These are phyloP conservation scores for Arthonia radiata DNA, from an alignment of 495 filamentous ascomycete genomes.

Conservation along the genomic window DNA sequence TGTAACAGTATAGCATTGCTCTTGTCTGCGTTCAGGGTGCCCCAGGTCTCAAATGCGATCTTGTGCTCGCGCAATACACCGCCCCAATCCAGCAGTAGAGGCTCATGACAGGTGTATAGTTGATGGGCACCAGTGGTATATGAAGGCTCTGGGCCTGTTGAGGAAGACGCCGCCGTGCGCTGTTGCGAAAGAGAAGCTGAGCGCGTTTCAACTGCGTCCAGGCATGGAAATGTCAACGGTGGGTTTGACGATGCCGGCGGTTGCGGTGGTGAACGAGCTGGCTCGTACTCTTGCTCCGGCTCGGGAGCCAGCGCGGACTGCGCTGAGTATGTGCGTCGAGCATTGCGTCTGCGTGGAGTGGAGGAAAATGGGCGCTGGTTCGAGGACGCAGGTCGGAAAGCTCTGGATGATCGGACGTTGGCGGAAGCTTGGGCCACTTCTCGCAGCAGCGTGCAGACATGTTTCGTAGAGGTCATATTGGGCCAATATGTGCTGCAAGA, in stretches of 20 bases:
- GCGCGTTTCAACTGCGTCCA: slow-evolving; percentile 70
- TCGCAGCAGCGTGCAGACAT: too few relatives aligned
- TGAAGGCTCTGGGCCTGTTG: slow-evolving; percentile 84
- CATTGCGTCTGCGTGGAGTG: too few relatives aligned
- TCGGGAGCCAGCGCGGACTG: too few relatives aligned
- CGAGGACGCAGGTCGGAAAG: too few relatives aligned
- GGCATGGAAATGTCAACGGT: slow-evolving; percentile 80
- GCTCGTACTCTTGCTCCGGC: too few relatives aligned
- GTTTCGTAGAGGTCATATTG: too few relatives aligned
- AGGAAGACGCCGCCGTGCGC: slow-evolving; percentile 33
- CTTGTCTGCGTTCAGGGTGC: slow-evolving; percentile 48
- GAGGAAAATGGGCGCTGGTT: too few relatives aligned
- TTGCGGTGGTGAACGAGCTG: too few relatives aligned
- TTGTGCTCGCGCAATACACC: slow-evolving; percentile 66
- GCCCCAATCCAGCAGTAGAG: slow-evolving; percentile 79
- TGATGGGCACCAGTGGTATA: slow-evolving; percentile 74
- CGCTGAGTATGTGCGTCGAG: too few relatives aligned
- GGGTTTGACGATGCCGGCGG: slow-evolving; percentile 80
- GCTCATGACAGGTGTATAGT: slow-evolving; percentile 42
- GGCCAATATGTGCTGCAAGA: too few relatives aligned
- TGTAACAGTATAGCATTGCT: slow-evolving; percentile 84
- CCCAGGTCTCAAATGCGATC: slow-evolving; percentile 90
- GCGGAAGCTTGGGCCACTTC: too few relatives aligned
- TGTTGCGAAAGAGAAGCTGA: slow-evolving; percentile 53
- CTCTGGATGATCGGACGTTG: too few relatives aligned